These are phyloP conservation scores for Diaporthe longicolla DNA, from an alignment of 2,329 filamentous ascomycete species.

Conservation along the genomic window DNA sequence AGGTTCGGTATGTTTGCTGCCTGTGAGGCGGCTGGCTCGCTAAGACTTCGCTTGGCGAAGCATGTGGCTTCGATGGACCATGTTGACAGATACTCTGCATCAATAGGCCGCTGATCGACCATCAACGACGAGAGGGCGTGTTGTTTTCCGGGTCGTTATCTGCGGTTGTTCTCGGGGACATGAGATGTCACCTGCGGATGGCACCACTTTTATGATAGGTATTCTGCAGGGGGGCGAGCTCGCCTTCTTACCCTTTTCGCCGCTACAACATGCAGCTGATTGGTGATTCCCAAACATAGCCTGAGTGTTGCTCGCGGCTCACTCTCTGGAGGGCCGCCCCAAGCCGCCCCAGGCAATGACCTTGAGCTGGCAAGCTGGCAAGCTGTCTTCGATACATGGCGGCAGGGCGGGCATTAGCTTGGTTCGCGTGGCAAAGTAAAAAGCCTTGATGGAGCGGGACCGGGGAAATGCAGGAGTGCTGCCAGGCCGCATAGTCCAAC, in stretches of 20 bases:
- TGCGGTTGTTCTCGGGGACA: background rate
- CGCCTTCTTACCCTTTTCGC: background rate
- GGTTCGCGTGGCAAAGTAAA: constrained; percentile 16
- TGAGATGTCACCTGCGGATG: constrained; percentile 11
- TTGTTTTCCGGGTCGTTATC: background rate
- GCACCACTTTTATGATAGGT: constrained; percentile 22
- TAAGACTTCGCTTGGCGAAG: background rate
- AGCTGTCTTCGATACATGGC: background rate
- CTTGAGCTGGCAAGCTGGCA: background rate
- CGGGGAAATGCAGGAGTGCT: constrained; percentile 16
- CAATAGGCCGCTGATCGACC: constrained; percentile 17
- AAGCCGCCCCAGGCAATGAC: background rate
- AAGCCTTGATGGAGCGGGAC: constrained; percentile 1
- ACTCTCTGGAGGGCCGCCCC: background rate
- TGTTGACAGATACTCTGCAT: constrained; percentile 1
- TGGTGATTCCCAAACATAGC: background rate
- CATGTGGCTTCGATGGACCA: constrained; percentile 4
- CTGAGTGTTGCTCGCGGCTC: background rate
- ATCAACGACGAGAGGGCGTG: background rate
- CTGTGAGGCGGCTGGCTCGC: background rate
- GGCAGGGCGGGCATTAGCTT: background rate
- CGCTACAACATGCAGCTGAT: background rate
- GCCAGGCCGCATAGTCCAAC: constrained; percentile 18
- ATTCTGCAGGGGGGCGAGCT: constrained; percentile 2
- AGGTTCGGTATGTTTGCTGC: background rate